These are phyloP conservation scores for Cajanus cajan DNA, from an alignment of 306 rosid species.

Conservation along the genomic window DNA sequence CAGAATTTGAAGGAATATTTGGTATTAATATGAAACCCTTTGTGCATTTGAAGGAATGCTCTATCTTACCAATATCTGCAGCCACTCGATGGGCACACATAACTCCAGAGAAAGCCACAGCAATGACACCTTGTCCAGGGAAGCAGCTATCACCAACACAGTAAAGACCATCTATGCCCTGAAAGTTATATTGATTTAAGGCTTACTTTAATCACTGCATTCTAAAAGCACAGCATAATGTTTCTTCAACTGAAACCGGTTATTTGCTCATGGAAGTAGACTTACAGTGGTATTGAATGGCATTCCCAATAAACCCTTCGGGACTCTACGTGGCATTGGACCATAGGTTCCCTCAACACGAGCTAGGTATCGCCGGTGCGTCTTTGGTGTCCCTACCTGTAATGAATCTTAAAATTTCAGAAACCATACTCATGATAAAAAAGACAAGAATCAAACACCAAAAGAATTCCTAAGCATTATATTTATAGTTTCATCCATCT, in stretches of 20 bases:
- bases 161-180: slow-evolving; percentile 85
- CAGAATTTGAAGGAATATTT: background rate
- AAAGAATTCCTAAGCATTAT: background rate
- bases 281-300: slow-evolving; percentile 95
- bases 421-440: background rate
- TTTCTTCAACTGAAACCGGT: slow-evolving; percentile 15
- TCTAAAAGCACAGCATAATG: slow-evolving; percentile 19
- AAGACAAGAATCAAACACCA: background rate
- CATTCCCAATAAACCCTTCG: slow-evolving; percentile 93
- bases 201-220: slow-evolving; percentile 14
- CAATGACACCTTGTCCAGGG: slow-evolving; percentile 99
- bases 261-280: slow-evolving; percentile 1
- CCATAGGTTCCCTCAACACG: slow-evolving; percentile 89
- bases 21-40: background rate
- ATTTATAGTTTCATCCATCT: background rate
- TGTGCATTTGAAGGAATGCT: slow-evolving; percentile 7
- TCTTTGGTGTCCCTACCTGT: slow-evolving; percentile 96
- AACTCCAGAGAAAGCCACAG: slow-evolving; percentile 93
- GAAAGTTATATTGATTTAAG: slow-evolving; percentile 36
- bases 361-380: slow-evolving; percentile 85
- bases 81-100: slow-evolving; percentile 98
- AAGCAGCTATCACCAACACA: slow-evolving; percentile 99
- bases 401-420: slow-evolving; percentile 17
- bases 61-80: slow-evolving; percentile 78
- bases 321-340: slow-evolving; percentile 85